These are phyloP conservation scores for Cryphonectria carpinicola DNA, from an alignment of 2,329 filamentous ascomycete species.

Conservation along the genomic window DNA sequence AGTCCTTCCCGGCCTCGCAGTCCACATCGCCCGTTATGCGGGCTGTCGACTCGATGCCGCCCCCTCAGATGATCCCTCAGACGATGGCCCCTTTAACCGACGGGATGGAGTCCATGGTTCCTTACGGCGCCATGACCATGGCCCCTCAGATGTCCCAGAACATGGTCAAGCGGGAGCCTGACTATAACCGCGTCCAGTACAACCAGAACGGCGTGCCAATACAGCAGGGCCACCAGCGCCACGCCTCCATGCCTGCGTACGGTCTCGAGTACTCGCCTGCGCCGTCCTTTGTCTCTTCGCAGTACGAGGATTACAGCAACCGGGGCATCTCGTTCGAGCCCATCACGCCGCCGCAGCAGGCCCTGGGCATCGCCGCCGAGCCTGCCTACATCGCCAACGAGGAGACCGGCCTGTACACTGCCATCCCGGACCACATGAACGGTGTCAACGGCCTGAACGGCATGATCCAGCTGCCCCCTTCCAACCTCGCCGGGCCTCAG, in stretches of 20 bases:
- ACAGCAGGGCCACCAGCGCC: constrained; percentile 81
- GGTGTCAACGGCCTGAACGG: constrained; percentile 78
- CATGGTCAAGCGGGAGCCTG: constrained; percentile 85
- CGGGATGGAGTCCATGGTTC: constrained; percentile 73
- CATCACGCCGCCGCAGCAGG: constrained; percentile 92
- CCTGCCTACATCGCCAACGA: constrained; percentile 98
- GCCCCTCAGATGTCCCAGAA: constrained; percentile 70
- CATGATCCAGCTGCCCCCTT: constrained; percentile 88
- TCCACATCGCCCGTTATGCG: constrained; percentile 87
- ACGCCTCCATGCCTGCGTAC: constrained; percentile 98
- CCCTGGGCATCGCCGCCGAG: constrained; percentile 78
- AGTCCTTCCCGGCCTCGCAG: constrained; percentile 74
- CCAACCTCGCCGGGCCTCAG: constrained; percentile 78
- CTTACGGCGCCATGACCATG: constrained; percentile 73
- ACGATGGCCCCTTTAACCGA: constrained; percentile 61
- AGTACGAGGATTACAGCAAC: constrained; percentile 97
- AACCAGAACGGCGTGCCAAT: constrained; percentile 90
- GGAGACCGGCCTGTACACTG: constrained; percentile 93
- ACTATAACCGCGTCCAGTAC: constrained; percentile 81
- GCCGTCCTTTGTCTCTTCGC: constrained; percentile 97
- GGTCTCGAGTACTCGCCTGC: constrained; percentile 95
- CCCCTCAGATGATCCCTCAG: constrained; percentile 62
- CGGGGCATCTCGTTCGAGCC: constrained; percentile 96
- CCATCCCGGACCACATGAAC: constrained; percentile 82
- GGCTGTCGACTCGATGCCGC: constrained; percentile 90